Evolutionary conservation across 2,329 filamentous ascomycete genomes (phyloP).

Genomic region (Diaporthe eres): DNA sequence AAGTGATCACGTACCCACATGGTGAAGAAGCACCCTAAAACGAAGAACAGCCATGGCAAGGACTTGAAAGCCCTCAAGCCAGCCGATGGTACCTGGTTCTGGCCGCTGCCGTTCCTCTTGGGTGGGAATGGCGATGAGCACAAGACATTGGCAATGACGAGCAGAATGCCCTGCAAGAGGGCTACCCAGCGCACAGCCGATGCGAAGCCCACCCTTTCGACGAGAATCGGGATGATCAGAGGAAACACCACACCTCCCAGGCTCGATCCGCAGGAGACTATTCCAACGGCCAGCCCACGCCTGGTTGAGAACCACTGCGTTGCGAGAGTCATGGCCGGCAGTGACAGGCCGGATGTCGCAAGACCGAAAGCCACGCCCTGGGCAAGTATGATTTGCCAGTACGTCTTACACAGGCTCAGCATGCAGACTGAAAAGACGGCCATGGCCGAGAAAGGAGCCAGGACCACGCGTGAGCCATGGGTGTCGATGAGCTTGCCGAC

Average conservation of each 20-base stretch:
- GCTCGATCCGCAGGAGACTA: slow-evolving; percentile 51
- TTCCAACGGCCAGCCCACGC: slow-evolving; percentile 51
- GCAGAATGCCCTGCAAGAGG: not conserved
- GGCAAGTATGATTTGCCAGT: slow-evolving; percentile 61
- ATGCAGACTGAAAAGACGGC: slow-evolving; percentile 63
- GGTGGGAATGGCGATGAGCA: slow-evolving; percentile 1
- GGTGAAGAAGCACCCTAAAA: not conserved
- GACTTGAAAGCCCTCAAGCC: slow-evolving; percentile 2
- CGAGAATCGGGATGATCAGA: not conserved
- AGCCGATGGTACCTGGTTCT: not conserved
- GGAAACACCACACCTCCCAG: slow-evolving; percentile 54
- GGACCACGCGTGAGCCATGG: slow-evolving; percentile 58
- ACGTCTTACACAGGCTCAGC: slow-evolving; percentile 52
- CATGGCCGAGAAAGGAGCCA: slow-evolving; percentile 57
- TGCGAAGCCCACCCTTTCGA: slow-evolving; percentile 3
- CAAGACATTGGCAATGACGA: not conserved
- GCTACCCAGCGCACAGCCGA: slow-evolving; percentile 19
- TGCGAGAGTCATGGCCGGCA: slow-evolving; percentile 54
- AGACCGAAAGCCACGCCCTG: slow-evolving; percentile 62
- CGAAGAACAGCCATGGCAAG: slow-evolving; percentile 6
- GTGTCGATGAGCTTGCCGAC: slow-evolving; percentile 62
- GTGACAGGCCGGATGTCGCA: slow-evolving; percentile 58
- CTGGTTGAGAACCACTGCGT: slow-evolving; percentile 51
- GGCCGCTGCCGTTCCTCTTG: not conserved
- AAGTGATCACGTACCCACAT: not conserved